phyloP scores from a whole-genome alignment of 768 basidiomycete species.

The Boletus tomentosulus region DNA sequence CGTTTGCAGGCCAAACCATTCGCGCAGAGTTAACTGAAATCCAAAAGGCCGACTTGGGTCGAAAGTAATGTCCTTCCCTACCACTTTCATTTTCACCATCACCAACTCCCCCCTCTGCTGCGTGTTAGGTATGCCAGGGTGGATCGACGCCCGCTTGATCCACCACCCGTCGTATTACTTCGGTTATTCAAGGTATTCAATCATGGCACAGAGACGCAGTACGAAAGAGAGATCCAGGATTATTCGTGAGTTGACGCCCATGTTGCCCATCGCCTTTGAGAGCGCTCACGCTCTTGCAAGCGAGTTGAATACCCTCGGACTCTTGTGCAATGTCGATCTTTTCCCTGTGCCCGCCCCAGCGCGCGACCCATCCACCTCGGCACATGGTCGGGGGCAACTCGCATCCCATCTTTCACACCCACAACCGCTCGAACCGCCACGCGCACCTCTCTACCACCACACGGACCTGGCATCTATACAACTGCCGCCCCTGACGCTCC shows the following conservation, averaged over 20 bases:
- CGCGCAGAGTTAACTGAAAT: conserved; percentile 55
- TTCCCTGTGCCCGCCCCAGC: conserved; percentile 49
- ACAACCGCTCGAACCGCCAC: conserved; percentile 5
- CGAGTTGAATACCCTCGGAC: conserved; percentile 56
- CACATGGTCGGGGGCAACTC: conserved; percentile 9
- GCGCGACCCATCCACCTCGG: conserved; percentile 3
- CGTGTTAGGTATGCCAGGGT: conserved; percentile 50
- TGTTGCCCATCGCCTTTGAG: background rate
- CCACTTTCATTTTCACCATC: background rate
- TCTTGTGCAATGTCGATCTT: conserved; percentile 75
- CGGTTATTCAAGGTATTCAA: conserved; percentile 47
- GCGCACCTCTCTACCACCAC: conserved; percentile 12
- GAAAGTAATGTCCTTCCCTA: conserved; percentile 47
- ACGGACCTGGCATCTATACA: conserved; percentile 15
- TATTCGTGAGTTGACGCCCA: conserved; percentile 43
- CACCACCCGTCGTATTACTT: conserved; percentile 55
- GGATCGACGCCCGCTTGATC: conserved; percentile 65
- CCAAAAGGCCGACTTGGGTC: conserved; percentile 63
- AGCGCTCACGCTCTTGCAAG: conserved; percentile 34
- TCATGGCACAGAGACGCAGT: conserved; percentile 35
- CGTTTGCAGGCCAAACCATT: conserved; percentile 53
- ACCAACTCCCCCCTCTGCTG: background rate
- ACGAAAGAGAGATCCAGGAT: conserved; percentile 45
- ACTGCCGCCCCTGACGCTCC: conserved; percentile 21
- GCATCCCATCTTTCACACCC: conserved; percentile 10